Conservation (phyloP, 2,329 filamentous ascomycete genomes). For the Fusarium sp. region DNA sequence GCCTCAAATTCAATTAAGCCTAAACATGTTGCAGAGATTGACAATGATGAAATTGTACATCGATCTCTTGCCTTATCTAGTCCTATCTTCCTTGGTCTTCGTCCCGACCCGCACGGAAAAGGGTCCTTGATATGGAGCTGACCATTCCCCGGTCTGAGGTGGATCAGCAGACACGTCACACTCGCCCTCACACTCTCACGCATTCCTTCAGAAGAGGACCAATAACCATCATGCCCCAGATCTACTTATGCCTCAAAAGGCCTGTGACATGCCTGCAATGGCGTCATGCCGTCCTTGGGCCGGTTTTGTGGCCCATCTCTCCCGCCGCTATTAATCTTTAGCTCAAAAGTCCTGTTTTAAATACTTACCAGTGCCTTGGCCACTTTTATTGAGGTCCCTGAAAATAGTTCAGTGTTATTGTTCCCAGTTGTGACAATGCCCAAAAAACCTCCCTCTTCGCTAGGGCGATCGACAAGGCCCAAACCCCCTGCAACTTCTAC, state of each 20-base stretch:
- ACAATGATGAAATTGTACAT: conserved; percentile 34
- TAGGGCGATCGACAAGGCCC: conserved; percentile 34
- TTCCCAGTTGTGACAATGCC: conserved; percentile 30
- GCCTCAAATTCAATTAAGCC: fast-evolving
- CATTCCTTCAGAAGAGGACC: conserved; percentile 26
- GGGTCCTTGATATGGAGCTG: conserved; percentile 14
- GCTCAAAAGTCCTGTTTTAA: conserved; percentile 8
- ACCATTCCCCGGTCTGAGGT: conserved; percentile 19
- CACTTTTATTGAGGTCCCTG: neutral
- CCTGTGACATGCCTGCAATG: conserved; percentile 39
- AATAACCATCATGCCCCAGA: conserved; percentile 36
- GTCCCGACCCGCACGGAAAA: conserved; percentile 24
- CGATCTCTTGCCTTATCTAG: neutral
- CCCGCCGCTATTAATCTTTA: conserved; percentile 9
- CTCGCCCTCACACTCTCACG: neutral
- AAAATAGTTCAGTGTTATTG: neutral
- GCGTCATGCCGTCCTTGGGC: conserved; percentile 41
- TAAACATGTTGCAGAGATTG: neutral
- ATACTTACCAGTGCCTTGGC: conserved; percentile 9
- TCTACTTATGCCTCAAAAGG: conserved; percentile 26
- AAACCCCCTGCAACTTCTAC: conserved; percentile 33
- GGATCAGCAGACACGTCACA: conserved; percentile 52
- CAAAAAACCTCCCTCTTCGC: conserved; percentile 24
- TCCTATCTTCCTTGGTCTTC: conserved; percentile 17
- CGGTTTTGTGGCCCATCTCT: conserved; percentile 13